A percentile compares a stretch with the other conserved stretches of the same genome.
These are phyloP conservation scores for Trichoderma sp. DNA, from an alignment of 2,329 filamentous ascomycete genomes.

Conservation along the genomic window DNA sequence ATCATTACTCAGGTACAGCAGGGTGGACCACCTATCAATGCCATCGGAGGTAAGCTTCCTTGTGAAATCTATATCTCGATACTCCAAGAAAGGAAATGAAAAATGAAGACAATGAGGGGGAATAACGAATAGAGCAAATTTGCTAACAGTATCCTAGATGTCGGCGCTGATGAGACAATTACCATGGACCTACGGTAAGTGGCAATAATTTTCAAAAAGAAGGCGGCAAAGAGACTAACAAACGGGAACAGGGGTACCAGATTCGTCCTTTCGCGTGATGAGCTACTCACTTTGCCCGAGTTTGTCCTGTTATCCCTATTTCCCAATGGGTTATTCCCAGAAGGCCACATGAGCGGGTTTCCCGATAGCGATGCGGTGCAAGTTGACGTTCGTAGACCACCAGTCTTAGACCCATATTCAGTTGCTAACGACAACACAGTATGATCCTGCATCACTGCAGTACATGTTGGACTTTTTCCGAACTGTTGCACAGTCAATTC, in stretches of 20 bases:
- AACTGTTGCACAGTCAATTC: slow-evolving; percentile 93
- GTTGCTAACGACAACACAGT: slow-evolving; percentile 54
- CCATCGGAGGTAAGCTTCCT: slow-evolving; percentile 68
- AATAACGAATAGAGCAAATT: neutral
- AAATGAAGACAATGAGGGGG: neutral
- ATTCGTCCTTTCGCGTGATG: slow-evolving; percentile 91
- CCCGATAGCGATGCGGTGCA: slow-evolving; percentile 92
- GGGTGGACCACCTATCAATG: slow-evolving; percentile 83
- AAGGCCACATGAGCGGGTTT: slow-evolving; percentile 92
- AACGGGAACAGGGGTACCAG: slow-evolving; percentile 69
- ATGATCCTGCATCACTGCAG: slow-evolving; percentile 91
- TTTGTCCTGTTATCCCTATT: slow-evolving; percentile 98
- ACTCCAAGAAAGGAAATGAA: too few relatives aligned
- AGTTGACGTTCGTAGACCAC: slow-evolving; percentile 77
- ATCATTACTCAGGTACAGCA: slow-evolving; percentile 99
- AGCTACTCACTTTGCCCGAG: slow-evolving; percentile 91
- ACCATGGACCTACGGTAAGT: slow-evolving; percentile 87
- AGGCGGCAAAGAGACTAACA: slow-evolving; percentile 27
- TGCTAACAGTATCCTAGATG: slow-evolving; percentile 50
- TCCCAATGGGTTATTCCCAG: slow-evolving; percentile 95
- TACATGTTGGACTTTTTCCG: slow-evolving; percentile 99
- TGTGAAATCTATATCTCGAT: neutral
- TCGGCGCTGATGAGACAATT: slow-evolving; percentile 88
- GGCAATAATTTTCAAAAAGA: neutral
- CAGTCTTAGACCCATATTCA: neutral